Conservation (phyloP, 345 rosid species). For the Punica granatum region DNA sequence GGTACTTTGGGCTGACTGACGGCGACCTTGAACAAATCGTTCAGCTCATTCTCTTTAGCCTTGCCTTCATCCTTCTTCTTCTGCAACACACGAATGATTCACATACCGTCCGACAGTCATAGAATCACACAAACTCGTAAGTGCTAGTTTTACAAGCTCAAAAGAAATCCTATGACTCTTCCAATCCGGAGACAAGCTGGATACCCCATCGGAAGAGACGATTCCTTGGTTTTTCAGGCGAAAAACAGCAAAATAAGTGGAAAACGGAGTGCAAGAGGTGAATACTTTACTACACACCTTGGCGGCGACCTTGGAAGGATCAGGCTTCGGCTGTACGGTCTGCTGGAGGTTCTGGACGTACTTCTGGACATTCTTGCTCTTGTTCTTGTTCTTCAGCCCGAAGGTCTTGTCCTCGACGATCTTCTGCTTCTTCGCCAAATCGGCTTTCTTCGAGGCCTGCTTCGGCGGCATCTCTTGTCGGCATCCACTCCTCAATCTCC, state of each 20-base stretch:
- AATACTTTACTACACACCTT: constrained; percentile 24
- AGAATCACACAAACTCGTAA: not conserved
- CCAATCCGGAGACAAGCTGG: not conserved
- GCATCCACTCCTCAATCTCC: constrained; percentile 21
- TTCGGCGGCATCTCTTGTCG: constrained; percentile 56
- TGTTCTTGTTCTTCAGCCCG: constrained; percentile 73
- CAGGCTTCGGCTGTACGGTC: constrained; percentile 50
- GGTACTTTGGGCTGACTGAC: constrained; percentile 76
- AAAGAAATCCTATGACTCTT: not conserved
- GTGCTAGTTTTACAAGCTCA: too few relatives aligned
- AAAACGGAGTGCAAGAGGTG: not conserved
- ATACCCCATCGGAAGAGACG: not conserved
- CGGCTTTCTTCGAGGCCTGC: constrained; percentile 55
- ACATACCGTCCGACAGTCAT: not conserved
- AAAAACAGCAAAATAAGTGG: not conserved
- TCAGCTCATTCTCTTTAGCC: constrained; percentile 58
- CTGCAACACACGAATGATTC: constrained; percentile 16
- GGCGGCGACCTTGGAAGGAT: constrained; percentile 27
- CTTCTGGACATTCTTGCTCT: constrained; percentile 66
- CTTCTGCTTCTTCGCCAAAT: constrained; percentile 75
- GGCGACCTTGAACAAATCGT: constrained; percentile 57
- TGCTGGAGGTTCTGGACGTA: constrained; percentile 60
- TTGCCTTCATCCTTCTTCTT: constrained; percentile 58
- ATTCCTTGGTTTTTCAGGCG: not conserved
- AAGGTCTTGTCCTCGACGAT: constrained; percentile 70